Base-by-base conservation (phyloP, 352 stramenopile species). In the Pythium brachiatum region DNA sequence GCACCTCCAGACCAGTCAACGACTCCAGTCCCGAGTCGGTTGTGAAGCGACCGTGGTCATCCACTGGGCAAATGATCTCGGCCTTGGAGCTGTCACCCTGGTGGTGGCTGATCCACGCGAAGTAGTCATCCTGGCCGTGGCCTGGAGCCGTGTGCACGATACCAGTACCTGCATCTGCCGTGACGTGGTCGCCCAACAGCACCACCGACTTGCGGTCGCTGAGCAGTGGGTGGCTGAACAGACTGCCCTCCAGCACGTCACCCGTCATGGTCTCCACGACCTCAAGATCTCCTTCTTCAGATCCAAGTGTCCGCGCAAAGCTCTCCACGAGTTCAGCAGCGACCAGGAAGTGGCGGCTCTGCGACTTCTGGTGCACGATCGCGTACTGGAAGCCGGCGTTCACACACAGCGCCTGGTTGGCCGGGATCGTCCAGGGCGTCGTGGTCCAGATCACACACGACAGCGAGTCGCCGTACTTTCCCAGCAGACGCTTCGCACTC, bases 81-180 rank as follows among this genome's bases (percentile, higher is more conserved):
- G 62, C 44, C n/a, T 64, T 55, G 15, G 56, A 44, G 26, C 53
- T 61, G 48, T 64, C 53, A 7, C 32, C 26, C 12, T 69, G 26
- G 67, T 90, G 74, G 53, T 90, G 74, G 21, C 62, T 69, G 68
- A 90, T 84, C 83, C 83, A 94, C 0, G 70, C 84, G 53, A 88
- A 81, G 64, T 92, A 96, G 72, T 99, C 97, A 58, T 99, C 97
- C 63, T 98, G 91, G 61, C 97, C 97, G 75, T 99, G 97, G 9
- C 95, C 97, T 9, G 97, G 97, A 2, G 97, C 97, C 11, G 96
- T 99, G 78, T 99, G 97, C 21, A 99, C 97, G n/a, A 99, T 72
- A 29, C 97, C 97, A 7, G 97, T 99, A 68, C 97, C 97, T 25
- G 92, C 96, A 60, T 99, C 97, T 2, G 89, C 97, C 0, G 96